Evolutionary conservation across 2,329 filamentous ascomycete genomes (phyloP), one percentile per base, ranked within the genome.

Genomic region (Nothophaeocryptopus gaeumannii): DNA sequence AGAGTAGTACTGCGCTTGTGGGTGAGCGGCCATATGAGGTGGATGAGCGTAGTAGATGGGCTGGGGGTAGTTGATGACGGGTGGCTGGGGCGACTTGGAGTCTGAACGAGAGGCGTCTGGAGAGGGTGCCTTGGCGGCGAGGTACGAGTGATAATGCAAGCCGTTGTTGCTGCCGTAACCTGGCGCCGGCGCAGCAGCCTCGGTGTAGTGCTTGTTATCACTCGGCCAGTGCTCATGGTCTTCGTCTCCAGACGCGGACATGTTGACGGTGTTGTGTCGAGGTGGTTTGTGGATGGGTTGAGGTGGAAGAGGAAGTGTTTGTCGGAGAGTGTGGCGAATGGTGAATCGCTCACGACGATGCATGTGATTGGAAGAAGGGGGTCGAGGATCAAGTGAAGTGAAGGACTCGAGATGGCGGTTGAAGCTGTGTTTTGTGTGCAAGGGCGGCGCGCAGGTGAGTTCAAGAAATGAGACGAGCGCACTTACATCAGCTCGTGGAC

Each of bases 151-250:
- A 30, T 45, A 55, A 47, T 60, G 59, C n/a, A 63, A 47, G 35
- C 61, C 60, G 44, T 64, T 66, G 59, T 63, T 56, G 42, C 41
- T 47, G 53, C 64, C 57, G 54, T 58, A 63, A 46, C 62, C 59
- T 3, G 47, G 37, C 3, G 55, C 54, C 5, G 58, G 41, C 31
- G 41, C 45, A 37, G 54, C 51, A 11, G 41, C 38, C 16, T 48
- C 35, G 20, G 47, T 45, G 47, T 36, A 54, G 40, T 52, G 42
- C 31, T 45, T 48, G 47, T 51, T 52, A 58, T 61, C 61, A 38
- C 61, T 58, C 3, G 60, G 59, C 63, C 63, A 67, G 50, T 67
- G 63, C 53, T 66, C 59, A 55, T 63, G 59, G 39, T 62, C 61
- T 37, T 58, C 51, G 53, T 58, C 57, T 46, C 43, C 47, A 26